Evolutionary conservation across 495 filamentous ascomycete species (phyloP), one percentile per base, ranked within the genome.

Genomic region (Terfezia claveryi): DNA sequence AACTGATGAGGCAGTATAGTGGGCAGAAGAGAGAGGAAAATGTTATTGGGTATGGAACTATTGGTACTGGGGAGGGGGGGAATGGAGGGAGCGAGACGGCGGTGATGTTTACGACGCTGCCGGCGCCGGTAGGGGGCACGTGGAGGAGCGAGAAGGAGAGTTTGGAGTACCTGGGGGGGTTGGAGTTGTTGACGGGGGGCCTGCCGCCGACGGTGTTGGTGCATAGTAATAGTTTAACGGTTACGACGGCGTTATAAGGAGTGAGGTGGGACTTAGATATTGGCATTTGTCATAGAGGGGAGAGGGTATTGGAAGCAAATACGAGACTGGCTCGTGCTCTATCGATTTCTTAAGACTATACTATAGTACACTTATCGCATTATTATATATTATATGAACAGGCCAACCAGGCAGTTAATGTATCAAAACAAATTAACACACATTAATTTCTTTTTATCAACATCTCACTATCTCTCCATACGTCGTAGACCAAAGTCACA

Each of bases 221-320:
- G n/a, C 76, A 91, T 68, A 86, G 82, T 63, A 92, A 91, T 68
- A 87, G 82, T 58, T 84, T 92, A 81, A 89, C 83, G 12, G 85
- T 91, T 52, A 91, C 86, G 16, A 87, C 87, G 69, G 85, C 82
- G 64, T 68, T 88, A 54, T 88, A 60, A 36, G 2, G 50, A 5
- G 17, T 11, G 12, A 20, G 10, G 27, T 46, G 23, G n/a, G 50
- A 7, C 2, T 51, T 12, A 32, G n/a, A n/a, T 23, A 12, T 20
- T 20, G n/a, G n/a, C 27, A 5, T 51, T 4, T 51, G n/a, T 20
- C 3, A 20, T 51, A 51, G n/a, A 32, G n/a, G 50, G n/a, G 27
- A 11, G 17, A n/a, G 12, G 10, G 49, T 51, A 1, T 10, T 51
- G 23, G 17, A 32, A 23, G 12, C 14, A 23, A 23, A 51, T 20